A percentile compares a stretch with the other conserved stretches of the same genome.
phyloP scores from a whole-genome alignment of 1,139 yeast genomes.

The Spathaspora sp. region DNA sequence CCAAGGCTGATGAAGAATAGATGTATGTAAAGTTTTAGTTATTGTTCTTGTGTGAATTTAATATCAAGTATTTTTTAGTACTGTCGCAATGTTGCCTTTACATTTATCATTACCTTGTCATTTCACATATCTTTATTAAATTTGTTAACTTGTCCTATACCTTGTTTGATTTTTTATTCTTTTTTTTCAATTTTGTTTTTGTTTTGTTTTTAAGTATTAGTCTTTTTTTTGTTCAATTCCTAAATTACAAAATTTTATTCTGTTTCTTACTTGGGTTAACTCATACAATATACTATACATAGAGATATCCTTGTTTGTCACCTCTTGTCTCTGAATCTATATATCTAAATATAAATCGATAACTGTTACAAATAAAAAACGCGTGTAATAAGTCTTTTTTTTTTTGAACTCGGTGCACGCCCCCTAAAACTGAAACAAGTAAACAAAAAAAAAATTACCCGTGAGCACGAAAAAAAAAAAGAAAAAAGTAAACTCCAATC shows the following conservation, averaged over 20 bases:
- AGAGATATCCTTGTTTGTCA: not conserved
- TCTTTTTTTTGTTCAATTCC: constrained; percentile 2
- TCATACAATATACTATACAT: constrained; percentile 1
- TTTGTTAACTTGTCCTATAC: not conserved
- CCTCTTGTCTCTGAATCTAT: not conserved
- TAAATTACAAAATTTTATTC: not conserved
- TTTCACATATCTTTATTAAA: too few species aligned
- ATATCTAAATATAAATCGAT: not conserved
- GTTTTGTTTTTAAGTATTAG: not conserved
- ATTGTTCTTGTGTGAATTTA: constrained; percentile 16
- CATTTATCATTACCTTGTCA: not conserved
- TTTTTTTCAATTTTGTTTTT: not conserved
- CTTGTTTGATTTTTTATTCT: not conserved
- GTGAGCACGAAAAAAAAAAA: constrained; percentile 1
- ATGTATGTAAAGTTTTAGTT: constrained; percentile 20
- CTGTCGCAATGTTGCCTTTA: not conserved
- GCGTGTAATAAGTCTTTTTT: not conserved
- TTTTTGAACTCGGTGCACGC: not conserved
- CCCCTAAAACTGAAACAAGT: not conserved
- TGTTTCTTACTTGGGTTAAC: constrained; percentile 1
- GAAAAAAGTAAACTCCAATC: not conserved
- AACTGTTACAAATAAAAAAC: not conserved
- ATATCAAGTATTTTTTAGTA: constrained; percentile 10
- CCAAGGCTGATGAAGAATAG: constrained; percentile 36
- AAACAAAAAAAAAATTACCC: not conserved